phyloP scores from a whole-genome alignment of 108 stramenopile species.

The Skeletonema tropicum region DNA sequence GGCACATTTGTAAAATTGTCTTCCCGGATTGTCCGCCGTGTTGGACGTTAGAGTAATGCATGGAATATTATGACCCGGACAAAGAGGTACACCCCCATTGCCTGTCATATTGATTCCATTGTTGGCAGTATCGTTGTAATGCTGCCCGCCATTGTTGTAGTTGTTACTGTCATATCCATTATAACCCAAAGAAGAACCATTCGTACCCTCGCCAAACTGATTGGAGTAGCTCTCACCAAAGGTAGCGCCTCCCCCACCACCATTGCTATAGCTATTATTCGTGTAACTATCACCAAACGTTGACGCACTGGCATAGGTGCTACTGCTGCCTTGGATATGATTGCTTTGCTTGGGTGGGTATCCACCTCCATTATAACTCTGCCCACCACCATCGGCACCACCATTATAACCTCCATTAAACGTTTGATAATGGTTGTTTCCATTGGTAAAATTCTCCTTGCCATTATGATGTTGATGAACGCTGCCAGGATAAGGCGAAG shows the following conservation, averaged over 20 bases:
- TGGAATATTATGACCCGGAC: conserved; percentile 79
- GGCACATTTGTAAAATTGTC: conserved; percentile 88
- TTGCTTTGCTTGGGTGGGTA: too few relatives aligned
- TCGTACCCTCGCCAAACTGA: conserved; percentile 1
- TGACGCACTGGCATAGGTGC: not conserved
- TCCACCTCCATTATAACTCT: too few relatives aligned
- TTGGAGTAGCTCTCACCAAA: conserved; percentile 18
- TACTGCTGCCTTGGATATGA: too few relatives aligned
- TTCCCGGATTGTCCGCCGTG: conserved; percentile 67
- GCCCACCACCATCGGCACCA: too few relatives aligned
- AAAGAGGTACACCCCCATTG: conserved; percentile 54
- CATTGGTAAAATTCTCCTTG: too few relatives aligned
- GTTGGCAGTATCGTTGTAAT: not conserved
- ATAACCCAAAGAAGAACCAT: not conserved
- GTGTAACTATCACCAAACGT: not conserved
- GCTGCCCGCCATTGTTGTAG: conserved; percentile 3
- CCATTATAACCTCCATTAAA: too few relatives aligned
- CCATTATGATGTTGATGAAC: too few relatives aligned
- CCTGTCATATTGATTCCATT: conserved; percentile 2
- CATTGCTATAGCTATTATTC: not conserved
- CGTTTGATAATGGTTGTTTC: too few relatives aligned
- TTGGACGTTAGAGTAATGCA: conserved; percentile 67
- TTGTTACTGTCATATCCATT: conserved; percentile 2
- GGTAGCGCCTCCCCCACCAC: conserved; percentile 3
- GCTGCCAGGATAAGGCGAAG: too few relatives aligned